These are phyloP conservation scores for Yamadazyma siamensis DNA, from an alignment of 1,139 yeast species.

Conservation along the genomic window DNA sequence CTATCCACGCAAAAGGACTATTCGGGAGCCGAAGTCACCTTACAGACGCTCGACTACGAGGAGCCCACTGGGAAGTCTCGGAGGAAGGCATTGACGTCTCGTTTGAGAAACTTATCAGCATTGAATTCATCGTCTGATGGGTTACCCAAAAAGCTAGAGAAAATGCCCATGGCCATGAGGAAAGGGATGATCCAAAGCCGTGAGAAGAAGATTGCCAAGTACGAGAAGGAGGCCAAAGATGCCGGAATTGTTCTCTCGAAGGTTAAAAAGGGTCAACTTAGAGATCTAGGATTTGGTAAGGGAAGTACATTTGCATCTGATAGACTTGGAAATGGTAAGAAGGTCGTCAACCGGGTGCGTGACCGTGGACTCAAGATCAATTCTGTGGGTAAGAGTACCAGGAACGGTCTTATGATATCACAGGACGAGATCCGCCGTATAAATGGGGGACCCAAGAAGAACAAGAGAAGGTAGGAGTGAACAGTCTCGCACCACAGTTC, in stretches of 20 bases:
- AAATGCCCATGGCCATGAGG: constrained; percentile 84
- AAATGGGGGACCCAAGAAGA: constrained; percentile 9
- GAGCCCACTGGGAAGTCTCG: constrained; percentile 82
- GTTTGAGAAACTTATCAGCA: constrained; percentile 57
- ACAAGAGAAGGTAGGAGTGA: constrained; percentile 3
- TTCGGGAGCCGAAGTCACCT: constrained; percentile 77
- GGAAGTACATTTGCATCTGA: constrained; percentile 52
- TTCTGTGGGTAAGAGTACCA: constrained; percentile 73
- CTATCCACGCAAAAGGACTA: constrained; percentile 52
- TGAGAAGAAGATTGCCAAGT: constrained; percentile 47
- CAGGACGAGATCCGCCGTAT: constrained; percentile 61
- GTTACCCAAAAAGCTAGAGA: constrained; percentile 51
- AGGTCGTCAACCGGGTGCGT: constrained; percentile 38
- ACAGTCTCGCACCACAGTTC: too few species aligned
- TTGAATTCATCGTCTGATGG: constrained; percentile 43
- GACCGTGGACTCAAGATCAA: constrained; percentile 79
- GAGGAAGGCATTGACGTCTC: constrained; percentile 64
- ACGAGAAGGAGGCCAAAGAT: constrained; percentile 76
- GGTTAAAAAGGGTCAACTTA: constrained; percentile 59
- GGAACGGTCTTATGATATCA: constrained; percentile 77
- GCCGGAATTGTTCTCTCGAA: constrained; percentile 82
- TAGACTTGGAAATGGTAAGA: constrained; percentile 54
- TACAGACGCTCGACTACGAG: constrained; percentile 62
- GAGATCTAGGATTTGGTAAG: constrained; percentile 53
- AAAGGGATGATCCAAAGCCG: constrained; percentile 74